Base-by-base conservation (phyloP, 176 grass and related monocot species). In the Aegilops speltoides region DNA sequence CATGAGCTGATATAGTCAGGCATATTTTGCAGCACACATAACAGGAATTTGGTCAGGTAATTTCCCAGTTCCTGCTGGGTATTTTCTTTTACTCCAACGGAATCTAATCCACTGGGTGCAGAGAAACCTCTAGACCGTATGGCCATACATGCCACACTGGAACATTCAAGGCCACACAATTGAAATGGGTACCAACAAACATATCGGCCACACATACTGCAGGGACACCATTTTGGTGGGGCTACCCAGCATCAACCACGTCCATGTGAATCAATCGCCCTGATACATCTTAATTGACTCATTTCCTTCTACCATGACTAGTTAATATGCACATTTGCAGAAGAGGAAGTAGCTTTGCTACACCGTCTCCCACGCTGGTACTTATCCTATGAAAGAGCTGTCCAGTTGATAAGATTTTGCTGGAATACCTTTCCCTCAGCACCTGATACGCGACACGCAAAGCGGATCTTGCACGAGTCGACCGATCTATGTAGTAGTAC, bases 81-180 rank as follows among this genome's bases (percentile, higher is more conserved):
- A 79, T 40, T 28, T 19, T 41, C 2, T 40, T 8, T 22, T n/a
- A 41, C 64, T 83, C 63, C 63, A 73, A 77, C 24, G 5, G 10
- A 52, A 54, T 12, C n/a, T 52, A 1, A 76, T 26, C 59, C 64
- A 79, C 33, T 13, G 46, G 20, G 10, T 73, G 19, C n/a, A 40
- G 73, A 10, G 46, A 74, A 79, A 59, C 26, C 60, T 77, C 60
- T 66, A 33, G 40, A 46, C 41, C 2, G 40, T 5, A 23, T 3
- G 45, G 36, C 41, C 15, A 46, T 11, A 20, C 6, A 85, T 28
- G 28, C 8, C 28, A 20, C 15, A 29, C 57, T 34, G 60, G 37
- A 24, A 79, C n/a, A 79, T 63, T 43, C 66, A 89, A 87, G 41
- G 25, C 34, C 32, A 83, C 59, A 79, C 64, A 76, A 54, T 78